Conservation (phyloP, 768 basidiomycete genomes). For the Leccinum truebloodii region DNA sequence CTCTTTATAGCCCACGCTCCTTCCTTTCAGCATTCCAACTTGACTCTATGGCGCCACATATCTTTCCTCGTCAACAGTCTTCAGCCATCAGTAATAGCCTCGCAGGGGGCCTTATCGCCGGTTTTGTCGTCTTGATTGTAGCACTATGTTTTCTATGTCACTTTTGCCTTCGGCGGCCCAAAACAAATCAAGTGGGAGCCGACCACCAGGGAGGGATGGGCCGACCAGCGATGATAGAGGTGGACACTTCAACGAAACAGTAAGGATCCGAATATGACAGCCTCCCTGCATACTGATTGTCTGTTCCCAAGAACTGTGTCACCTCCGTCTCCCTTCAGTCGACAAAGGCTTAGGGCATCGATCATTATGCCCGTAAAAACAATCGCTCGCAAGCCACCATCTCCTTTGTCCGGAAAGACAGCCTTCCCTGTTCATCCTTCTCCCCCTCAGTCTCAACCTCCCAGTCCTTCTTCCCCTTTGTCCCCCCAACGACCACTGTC, state of each 20-base stretch:
- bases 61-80: constrained; percentile 11
- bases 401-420: constrained; percentile 43
- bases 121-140: constrained; percentile 16
- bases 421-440: constrained; percentile 38
- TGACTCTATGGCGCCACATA: constrained; percentile 21
- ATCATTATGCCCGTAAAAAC: constrained; percentile 57
- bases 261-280: constrained; percentile 1
- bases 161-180: constrained; percentile 45
- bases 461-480: constrained; percentile 36
- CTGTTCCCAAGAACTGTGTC: constrained; percentile 5
- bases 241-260: constrained; percentile 10
- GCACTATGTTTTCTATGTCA: constrained; percentile 37
- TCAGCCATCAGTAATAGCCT: constrained; percentile 39
- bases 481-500: constrained; percentile 12
- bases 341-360: constrained; percentile 42
- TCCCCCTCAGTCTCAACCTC: constrained; percentile 40
- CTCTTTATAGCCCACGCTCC: constrained; percentile 10
- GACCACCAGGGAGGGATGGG: constrained; percentile 25
- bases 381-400: constrained; percentile 37
- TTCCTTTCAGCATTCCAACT: neutral
- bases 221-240: constrained; percentile 12
- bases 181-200: constrained; percentile 37
- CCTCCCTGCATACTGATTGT: neutral
- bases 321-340: constrained; percentile 38
- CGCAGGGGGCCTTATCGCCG: constrained; percentile 44